phyloP scores from a whole-genome alignment of 2,329 filamentous ascomycete species.

The Aspergillus ochraceoroseus region DNA sequence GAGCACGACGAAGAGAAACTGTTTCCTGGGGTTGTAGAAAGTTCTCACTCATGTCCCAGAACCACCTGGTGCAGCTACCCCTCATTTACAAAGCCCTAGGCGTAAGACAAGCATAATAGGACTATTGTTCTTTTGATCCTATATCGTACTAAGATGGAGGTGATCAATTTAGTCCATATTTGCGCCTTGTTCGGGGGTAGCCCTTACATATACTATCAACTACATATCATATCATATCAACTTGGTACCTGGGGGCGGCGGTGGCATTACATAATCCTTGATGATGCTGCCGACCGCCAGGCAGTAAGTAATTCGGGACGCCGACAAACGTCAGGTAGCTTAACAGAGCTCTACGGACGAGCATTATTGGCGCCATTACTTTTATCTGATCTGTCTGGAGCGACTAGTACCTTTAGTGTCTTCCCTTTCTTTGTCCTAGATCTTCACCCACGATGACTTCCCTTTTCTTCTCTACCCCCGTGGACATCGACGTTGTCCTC shows the following conservation, averaged over 20 bases:
- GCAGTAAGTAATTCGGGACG: slow-evolving; percentile 18
- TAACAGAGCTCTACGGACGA: slow-evolving; percentile 11
- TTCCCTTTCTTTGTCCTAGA: neutral
- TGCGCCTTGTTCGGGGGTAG: neutral
- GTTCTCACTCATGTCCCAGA: no score
- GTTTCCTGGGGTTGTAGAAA: slow-evolving; percentile 2
- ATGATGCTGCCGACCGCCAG: slow-evolving; percentile 16
- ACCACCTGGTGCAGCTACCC: neutral
- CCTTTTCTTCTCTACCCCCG: slow-evolving; percentile 96
- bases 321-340: slow-evolving; percentile 15
- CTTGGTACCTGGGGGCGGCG: slow-evolving; percentile 1
- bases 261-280: slow-evolving; percentile 19
- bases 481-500: slow-evolving; percentile 98
- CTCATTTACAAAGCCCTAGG: slow-evolving; percentile 1
- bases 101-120: no score
- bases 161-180: slow-evolving; percentile 3
- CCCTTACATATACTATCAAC: no score
- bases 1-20: slow-evolving; percentile 1
- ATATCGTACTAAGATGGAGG: no score
- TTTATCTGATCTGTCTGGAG: slow-evolving; percentile 4
- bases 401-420: slow-evolving; percentile 12
- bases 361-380: slow-evolving; percentile 7
- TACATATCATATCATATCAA: no score
- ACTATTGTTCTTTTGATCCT: no score
- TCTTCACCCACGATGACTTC: slow-evolving; percentile 68